Percentiles rank a stretch among this genome's conserved stretches.
These are phyloP conservation scores for Trichoderma afroharzianum DNA, from an alignment of 2,329 filamentous ascomycete genomes.

Conservation along the genomic window DNA sequence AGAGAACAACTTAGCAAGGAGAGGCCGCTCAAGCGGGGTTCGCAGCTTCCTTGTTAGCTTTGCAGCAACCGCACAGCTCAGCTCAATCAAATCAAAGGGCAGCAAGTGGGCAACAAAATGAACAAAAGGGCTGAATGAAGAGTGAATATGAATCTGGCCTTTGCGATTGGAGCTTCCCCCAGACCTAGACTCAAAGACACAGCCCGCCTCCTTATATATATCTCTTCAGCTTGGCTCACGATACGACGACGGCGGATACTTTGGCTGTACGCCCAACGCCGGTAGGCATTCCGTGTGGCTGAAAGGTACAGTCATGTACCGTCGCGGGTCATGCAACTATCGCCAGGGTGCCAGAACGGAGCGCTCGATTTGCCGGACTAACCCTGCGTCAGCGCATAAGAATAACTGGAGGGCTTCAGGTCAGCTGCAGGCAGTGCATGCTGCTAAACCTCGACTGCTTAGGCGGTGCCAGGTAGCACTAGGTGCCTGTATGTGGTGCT, in stretches of 20 bases:
- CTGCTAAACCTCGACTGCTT: background rate
- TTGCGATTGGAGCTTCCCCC: too few species aligned
- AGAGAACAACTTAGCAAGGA: background rate
- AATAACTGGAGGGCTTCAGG: background rate
- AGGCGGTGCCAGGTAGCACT: background rate
- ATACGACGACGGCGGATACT: background rate
- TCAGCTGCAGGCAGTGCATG: constrained; percentile 17
- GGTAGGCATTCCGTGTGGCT: constrained; percentile 6
- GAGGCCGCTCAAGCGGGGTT: background rate
- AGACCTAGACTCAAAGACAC: background rate
- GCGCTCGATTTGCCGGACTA: background rate
- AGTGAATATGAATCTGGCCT: background rate
- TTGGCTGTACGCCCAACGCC: background rate
- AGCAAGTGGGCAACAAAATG: background rate
- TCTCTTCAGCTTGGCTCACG: background rate
- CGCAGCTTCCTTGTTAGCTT: background rate
- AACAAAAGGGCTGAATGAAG: background rate
- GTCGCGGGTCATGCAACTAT: constrained; percentile 1
- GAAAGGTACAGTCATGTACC: background rate
- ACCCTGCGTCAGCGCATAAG: background rate
- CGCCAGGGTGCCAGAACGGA: background rate
- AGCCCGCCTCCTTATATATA: constrained; percentile 2
- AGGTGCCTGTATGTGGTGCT: background rate
- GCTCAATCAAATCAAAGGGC: background rate
- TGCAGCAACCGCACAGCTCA: background rate